Percentiles rank a stretch among this genome's conserved stretches.
Evolutionary conservation across 441 rosid genomes (phyloP).

Genomic region (Geranium incanum): DNA sequence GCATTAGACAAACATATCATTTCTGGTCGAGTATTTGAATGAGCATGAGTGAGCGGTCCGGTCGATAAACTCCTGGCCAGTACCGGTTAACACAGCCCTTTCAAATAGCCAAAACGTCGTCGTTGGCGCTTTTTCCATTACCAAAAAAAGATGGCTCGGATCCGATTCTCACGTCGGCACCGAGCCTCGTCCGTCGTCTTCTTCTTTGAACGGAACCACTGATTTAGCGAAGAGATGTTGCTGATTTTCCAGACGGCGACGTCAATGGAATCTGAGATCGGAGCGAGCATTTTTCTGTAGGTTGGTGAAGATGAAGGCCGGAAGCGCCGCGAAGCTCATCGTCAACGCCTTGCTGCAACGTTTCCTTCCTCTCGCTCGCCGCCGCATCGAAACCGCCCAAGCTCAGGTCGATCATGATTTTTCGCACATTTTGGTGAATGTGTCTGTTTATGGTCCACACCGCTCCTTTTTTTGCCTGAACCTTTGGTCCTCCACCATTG

Average conservation of each 20-base stretch:
- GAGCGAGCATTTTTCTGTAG: not conserved
- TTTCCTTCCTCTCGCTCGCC: constrained; percentile 93
- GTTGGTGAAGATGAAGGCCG: constrained; percentile 54
- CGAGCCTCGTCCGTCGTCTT: not conserved
- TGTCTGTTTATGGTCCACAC: not conserved
- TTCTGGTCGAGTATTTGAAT: not conserved
- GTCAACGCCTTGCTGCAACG: constrained; percentile 96
- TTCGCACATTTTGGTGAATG: no score
- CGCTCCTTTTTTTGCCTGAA: not conserved
- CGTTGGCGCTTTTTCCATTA: not conserved
- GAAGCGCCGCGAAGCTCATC: constrained; percentile 88
- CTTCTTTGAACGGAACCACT: not conserved
- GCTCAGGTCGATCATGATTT: constrained; percentile 63
- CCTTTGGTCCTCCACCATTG: not conserved
- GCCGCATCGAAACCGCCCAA: constrained; percentile 98
- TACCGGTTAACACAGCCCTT: constrained; percentile 10
- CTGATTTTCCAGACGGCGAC: not conserved
- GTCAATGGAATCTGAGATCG: not conserved
- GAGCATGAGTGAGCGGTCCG: no score
- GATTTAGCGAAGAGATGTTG: not conserved
- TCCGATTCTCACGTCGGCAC: not conserved
- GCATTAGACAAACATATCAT: no score
- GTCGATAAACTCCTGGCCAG: constrained; percentile 9
- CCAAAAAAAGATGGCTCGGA: not conserved
- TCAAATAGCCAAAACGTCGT: not conserved